Conservation (phyloP, 768 basidiomycete species). For the Trametes elegans region DNA sequence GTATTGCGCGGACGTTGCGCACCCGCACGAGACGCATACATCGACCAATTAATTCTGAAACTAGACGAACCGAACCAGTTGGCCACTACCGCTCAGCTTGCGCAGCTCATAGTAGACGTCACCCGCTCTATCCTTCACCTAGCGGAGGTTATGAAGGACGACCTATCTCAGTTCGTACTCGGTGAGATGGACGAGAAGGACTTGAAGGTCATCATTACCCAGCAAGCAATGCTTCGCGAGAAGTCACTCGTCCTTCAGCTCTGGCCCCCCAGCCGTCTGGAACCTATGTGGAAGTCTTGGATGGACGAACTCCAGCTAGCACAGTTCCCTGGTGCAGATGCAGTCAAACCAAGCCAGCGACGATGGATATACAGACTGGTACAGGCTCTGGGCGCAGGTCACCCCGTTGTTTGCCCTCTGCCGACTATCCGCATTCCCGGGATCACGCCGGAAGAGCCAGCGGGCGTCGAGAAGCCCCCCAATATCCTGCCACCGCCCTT, state of each 20-base stretch:
- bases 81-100: conserved; percentile 34
- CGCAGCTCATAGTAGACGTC: conserved; percentile 47
- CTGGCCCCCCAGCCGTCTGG: conserved; percentile 41
- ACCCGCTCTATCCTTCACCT: conserved; percentile 49
- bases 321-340: background rate
- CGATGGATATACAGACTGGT: conserved; percentile 26
- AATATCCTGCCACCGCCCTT: conserved; percentile 66
- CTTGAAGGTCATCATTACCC: conserved; percentile 44
- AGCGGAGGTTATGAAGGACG: conserved; percentile 63
- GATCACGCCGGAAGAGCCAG: background rate
- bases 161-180: conserved; percentile 62
- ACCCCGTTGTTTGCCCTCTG: conserved; percentile 25
- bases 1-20: conserved; percentile 63
- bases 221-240: conserved; percentile 56
- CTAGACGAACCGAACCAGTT: conserved; percentile 34
- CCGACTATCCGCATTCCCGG: conserved; percentile 17
- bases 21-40: conserved; percentile 55
- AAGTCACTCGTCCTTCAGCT: conserved; percentile 50
- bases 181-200: conserved; percentile 67
- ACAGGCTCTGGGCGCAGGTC: conserved; percentile 24
- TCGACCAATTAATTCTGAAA: conserved; percentile 43
- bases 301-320: conserved; percentile 14
- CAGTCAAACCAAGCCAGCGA: conserved; percentile 8
- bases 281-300: conserved; percentile 28
- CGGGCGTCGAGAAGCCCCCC: background rate